Conservation (phyloP, 176 grass and related monocot species). For the barley (Hordeum vulgare) region DNA sequence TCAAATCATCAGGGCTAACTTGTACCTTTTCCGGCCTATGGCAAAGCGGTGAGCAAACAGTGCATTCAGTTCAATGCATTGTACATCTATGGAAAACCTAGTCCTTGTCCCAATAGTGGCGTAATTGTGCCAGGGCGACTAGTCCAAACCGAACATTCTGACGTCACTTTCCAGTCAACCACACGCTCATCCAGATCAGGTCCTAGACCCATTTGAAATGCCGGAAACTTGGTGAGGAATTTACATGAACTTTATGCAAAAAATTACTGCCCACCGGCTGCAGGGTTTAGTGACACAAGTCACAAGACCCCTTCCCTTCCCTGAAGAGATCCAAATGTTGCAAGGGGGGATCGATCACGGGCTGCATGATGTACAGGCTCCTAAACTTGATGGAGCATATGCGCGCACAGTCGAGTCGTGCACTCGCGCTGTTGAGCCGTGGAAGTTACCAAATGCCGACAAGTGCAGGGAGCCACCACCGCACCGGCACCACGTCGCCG, state of each 20-base stretch:
- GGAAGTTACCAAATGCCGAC: constrained; percentile 1
- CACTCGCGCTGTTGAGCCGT: background rate
- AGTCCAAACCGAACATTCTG: background rate
- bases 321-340: background rate
- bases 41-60: background rate
- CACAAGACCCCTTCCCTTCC: too few species aligned
- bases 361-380: background rate
- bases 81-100: background rate
- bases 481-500: constrained; percentile 20
- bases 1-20: background rate
- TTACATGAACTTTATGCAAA: background rate
- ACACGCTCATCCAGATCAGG: too few species aligned
- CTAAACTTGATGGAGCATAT: background rate
- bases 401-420: background rate
- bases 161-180: background rate
- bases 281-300: too few species aligned
- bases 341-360: background rate
- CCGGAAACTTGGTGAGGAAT: background rate
- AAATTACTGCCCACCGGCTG: background rate
- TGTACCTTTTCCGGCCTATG: background rate
- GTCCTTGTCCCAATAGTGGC: background rate
- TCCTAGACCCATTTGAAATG: background rate
- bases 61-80: background rate
- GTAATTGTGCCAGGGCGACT: background rate
- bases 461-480: background rate